Evolutionary conservation across 2,329 filamentous ascomycete genomes (phyloP), one percentile per base, ranked within the genome.

Genomic region (Onygenales sp.): DNA sequence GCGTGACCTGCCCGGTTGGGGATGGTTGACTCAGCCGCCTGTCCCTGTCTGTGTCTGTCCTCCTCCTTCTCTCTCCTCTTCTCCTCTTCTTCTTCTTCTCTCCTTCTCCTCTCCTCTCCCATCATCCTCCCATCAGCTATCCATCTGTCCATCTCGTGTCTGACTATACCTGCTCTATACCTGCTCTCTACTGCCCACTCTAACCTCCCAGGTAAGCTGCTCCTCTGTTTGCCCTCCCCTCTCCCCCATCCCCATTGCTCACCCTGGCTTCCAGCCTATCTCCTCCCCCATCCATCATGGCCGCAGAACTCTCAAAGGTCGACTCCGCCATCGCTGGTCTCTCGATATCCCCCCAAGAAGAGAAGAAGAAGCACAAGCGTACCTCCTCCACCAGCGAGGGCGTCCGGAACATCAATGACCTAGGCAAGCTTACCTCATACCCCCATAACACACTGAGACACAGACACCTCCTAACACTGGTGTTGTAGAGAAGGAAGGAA

Each of bases 301-400:
- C 81, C 64, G 77, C 74, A 65, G 81, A 85, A 65, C 82, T 95
- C 69, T 80, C 81, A 74, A 95, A 94, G 78, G 84, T 95, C 76
- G 91, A 96, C 74, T 95, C 91, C 56, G 89, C 89, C 76, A 83
- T 94, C 67, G 84, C 89, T 69, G 88, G 89, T 72, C 73, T 91
- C 64, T 80, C 82, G 61, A 79, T 81, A 64, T 84, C 84, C 55
- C 80, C 86, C 36, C 77, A 80, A 55, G 81, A 84, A 68, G 84
- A 89, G 60, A 52, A 58, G 49, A 57, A 51, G 17, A 66, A 70
- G 54, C 63, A 81, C 69, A 81, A 85, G 63, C 82, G 89, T 73
- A 76, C 78, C 58, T 90, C 88, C 70, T 92, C 88, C 53, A 82
- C 79, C 7, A 27, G 9, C 4, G 65, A 85, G 57, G 88, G 86